Percentiles rank a stretch among this genome's conserved stretches.
Evolutionary conservation across 2,329 filamentous ascomycete genomes (phyloP).

Genomic region (Cordyceps farinosa): DNA sequence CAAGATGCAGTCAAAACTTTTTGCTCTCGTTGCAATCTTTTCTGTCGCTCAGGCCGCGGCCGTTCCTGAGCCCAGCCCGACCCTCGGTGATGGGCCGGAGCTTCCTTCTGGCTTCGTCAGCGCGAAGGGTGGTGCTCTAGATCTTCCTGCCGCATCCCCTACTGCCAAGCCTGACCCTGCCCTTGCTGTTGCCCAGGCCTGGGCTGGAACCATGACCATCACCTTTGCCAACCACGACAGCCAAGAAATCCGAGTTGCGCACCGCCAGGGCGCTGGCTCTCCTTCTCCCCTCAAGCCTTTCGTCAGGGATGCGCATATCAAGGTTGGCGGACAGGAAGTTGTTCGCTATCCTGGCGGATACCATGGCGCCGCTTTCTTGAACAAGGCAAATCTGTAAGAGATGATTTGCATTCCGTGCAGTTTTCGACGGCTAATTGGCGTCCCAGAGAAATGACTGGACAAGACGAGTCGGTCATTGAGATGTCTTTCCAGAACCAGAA

Average conservation of each 20-base stretch:
- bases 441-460: neutral
- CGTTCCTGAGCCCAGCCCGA: neutral
- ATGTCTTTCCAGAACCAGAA: neutral
- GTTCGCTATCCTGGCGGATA: neutral
- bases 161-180: neutral
- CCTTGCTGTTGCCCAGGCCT: neutral
- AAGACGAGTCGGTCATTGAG: neutral
- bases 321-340: neutral
- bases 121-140: neutral
- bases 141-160: neutral
- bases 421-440: neutral
- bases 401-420: neutral
- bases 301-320: neutral
- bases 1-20: neutral
- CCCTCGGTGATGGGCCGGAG: neutral
- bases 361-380: conserved; percentile 1
- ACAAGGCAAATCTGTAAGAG: neutral
- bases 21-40: neutral
- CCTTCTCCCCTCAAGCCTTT: neutral
- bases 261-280: neutral
- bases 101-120: neutral
- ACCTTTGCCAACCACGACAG: neutral
- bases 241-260: neutral
- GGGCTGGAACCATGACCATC: conserved; percentile 2
- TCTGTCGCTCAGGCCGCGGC: neutral